phyloP scores from a whole-genome alignment of 129 eudicot species.

The Escallonia herrerae region DNA sequence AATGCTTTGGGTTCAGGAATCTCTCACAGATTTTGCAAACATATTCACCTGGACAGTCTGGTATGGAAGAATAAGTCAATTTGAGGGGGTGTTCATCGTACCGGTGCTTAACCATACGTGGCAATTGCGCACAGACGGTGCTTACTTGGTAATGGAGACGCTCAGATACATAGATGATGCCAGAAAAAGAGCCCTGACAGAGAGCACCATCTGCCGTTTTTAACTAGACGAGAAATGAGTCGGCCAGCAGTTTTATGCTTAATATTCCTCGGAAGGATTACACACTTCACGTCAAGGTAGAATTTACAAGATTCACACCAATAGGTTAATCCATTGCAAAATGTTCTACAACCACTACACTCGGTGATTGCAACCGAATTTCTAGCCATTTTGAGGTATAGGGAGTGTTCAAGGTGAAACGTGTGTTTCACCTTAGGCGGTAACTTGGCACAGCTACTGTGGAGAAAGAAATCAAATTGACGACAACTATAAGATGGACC shows the following conservation, averaged over 20 bases:
- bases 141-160: neutral
- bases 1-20: neutral
- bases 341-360: neutral
- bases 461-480: neutral
- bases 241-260: slow-evolving; percentile 7
- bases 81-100: slow-evolving; percentile 14
- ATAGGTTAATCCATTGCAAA: slow-evolving; percentile 9
- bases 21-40: slow-evolving; percentile 20
- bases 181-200: neutral
- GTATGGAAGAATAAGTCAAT: slow-evolving; percentile 9
- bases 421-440: neutral
- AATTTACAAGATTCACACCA: neutral
- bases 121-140: slow-evolving; percentile 1
- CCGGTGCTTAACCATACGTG: slow-evolving; percentile 9
- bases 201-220: neutral
- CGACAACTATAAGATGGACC: slow-evolving; percentile 6
- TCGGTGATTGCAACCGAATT: neutral
- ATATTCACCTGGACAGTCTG: slow-evolving; percentile 11
- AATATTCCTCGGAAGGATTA: neutral
- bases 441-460: slow-evolving; percentile 2
- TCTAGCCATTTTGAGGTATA: neutral
- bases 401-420: slow-evolving; percentile 5
- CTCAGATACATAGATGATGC: neutral
- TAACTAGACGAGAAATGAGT: neutral
- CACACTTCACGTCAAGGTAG: neutral